Percentiles rank a stretch among this genome's conserved stretches.
Conservation (phyloP, 1,139 yeast genomes). For the Candida sanyaensis region DNA sequence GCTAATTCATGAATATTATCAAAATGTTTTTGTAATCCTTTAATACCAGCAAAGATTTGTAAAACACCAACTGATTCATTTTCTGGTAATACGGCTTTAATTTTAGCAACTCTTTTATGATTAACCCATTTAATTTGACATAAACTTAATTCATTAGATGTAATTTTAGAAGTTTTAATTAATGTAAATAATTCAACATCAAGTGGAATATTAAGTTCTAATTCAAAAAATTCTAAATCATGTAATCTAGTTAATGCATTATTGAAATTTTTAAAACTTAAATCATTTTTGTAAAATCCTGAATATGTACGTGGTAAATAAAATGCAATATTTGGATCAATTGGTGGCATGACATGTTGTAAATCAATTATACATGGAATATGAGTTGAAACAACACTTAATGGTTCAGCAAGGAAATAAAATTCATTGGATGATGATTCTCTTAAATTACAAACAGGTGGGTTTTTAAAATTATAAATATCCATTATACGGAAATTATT, state of each 20-base stretch:
- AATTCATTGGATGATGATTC: conserved; percentile 44
- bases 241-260: conserved; percentile 73
- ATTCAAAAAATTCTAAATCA: conserved; percentile 78
- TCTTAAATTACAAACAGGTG: conserved; percentile 38
- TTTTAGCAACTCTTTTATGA: conserved; percentile 64
- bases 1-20: conserved; percentile 70
- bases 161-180: conserved; percentile 53
- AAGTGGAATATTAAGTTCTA: conserved; percentile 69
- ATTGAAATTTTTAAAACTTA: conserved; percentile 68
- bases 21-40: conserved; percentile 61
- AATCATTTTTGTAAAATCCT: conserved; percentile 62
- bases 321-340: conserved; percentile 76
- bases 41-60: conserved; percentile 72
- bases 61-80: conserved; percentile 68
- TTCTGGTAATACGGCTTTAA: conserved; percentile 81
- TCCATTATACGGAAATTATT: conserved; percentile 83
- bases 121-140: conserved; percentile 77
- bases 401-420: conserved; percentile 79
- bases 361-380: conserved; percentile 76
- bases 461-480: conserved; percentile 37
- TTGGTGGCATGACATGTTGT: conserved; percentile 84
- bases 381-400: conserved; percentile 77
- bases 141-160: conserved; percentile 58
- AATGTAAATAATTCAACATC: conserved; percentile 65
- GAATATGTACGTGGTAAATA: conserved; percentile 86